phyloP scores from a whole-genome alignment of 23 red algal genomes.

The Cyanidioschyzon merolae region DNA sequence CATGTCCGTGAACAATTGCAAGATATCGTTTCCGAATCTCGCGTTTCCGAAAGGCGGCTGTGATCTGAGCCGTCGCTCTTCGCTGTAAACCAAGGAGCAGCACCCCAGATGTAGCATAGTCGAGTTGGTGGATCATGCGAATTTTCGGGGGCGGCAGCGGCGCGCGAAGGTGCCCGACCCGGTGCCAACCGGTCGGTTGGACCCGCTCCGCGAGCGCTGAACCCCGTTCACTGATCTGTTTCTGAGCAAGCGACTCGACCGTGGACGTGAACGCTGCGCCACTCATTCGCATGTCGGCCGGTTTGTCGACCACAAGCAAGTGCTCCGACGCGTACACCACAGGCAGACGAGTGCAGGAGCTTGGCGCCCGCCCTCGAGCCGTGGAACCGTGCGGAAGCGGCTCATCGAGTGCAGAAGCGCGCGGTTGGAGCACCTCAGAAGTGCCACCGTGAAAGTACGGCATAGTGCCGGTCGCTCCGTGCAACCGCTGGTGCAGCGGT shows the following conservation, averaged over 20 bases:
- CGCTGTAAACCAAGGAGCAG: slow-evolving; percentile 47
- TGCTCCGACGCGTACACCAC: slow-evolving; percentile 44
- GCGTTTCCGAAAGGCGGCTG: slow-evolving; percentile 46
- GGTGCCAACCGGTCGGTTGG: background rate
- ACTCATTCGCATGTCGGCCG: slow-evolving; percentile 81
- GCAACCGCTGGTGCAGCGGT: no score
- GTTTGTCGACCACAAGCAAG: slow-evolving; percentile 68
- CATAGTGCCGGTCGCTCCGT: no score
- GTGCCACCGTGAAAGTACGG: background rate
- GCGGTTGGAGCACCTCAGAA: background rate
- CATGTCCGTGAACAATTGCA: slow-evolving; percentile 61
- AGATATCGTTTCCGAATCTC: slow-evolving; percentile 51
- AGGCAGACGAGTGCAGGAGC: background rate
- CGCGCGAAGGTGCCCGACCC: background rate
- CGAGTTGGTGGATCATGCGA: slow-evolving; percentile 71
- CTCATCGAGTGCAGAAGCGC: background rate
- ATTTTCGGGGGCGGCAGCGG: slow-evolving; percentile 9
- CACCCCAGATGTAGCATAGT: slow-evolving; percentile 93
- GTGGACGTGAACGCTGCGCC: slow-evolving; percentile 45
- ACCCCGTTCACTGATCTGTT: background rate
- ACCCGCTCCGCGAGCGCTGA: background rate
- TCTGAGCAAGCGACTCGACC: slow-evolving; percentile 41
- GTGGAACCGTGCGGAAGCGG: background rate
- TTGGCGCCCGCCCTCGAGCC: background rate
- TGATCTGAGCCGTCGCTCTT: slow-evolving; percentile 35